Percentiles rank a stretch among this genome's conserved stretches.
Conservation (phyloP, 306 rosid genomes). For the Cucurbita ficifolia region DNA sequence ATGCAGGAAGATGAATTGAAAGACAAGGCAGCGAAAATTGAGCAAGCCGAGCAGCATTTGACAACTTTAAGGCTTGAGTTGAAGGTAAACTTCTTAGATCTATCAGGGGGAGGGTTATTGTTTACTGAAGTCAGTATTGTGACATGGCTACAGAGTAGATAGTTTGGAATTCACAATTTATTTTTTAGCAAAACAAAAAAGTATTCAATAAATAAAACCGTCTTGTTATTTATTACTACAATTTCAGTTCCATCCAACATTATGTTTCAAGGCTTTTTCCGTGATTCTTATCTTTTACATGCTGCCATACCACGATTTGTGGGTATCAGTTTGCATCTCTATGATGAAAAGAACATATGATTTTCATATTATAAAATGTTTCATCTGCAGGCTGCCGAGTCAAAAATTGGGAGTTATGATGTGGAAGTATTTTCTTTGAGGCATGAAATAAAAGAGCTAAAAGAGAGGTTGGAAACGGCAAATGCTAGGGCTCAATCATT, state of each 20-base stretch:
- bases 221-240: not conserved
- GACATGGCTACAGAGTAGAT: not conserved
- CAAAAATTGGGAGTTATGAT: conserved; percentile 64
- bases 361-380: not conserved
- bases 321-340: not conserved
- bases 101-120: not conserved
- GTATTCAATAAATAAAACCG: not conserved
- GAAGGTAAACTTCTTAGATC: conserved; percentile 41
- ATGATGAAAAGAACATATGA: not conserved
- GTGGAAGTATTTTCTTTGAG: conserved; percentile 43
- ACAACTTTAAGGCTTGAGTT: conserved; percentile 58
- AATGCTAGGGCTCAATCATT: conserved; percentile 56
- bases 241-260: not conserved
- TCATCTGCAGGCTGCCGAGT: conserved; percentile 62
- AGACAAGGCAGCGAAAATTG: conserved; percentile 50
- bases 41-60: conserved; percentile 67
- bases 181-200: not conserved
- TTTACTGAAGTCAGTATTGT: not conserved
- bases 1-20: conserved; percentile 73
- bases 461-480: conserved; percentile 40
- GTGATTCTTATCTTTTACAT: not conserved
- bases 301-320: not conserved
- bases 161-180: not conserved
- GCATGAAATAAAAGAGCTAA: conserved; percentile 50
- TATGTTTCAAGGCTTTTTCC: not conserved